Conservation (phyloP, 306 rosid genomes). For the Hippophae tibetana region DNA sequence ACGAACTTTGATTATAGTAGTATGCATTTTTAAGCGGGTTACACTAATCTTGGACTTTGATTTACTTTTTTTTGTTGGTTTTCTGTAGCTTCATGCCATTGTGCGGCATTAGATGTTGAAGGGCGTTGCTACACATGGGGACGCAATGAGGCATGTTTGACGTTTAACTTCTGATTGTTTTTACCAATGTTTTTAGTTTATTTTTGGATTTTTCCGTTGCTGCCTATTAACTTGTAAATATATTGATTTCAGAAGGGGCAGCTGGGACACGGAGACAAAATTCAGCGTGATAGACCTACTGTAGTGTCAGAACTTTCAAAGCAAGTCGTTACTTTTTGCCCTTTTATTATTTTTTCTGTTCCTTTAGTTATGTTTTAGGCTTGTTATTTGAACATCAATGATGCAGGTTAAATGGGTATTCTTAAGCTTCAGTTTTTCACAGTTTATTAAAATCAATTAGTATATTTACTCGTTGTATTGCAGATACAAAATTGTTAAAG, state of each 20-base stretch:
- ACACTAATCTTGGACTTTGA: background rate
- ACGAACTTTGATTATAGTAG: background rate
- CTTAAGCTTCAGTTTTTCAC: background rate
- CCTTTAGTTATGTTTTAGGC: background rate
- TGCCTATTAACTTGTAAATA: constrained; percentile 13
- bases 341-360: background rate
- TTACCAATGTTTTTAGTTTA: constrained; percentile 5
- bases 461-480: constrained; percentile 3
- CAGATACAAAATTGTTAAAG: constrained; percentile 71
- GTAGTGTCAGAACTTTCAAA: constrained; percentile 87
- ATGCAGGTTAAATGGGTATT: background rate
- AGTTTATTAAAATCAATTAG: background rate
- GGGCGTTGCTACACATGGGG: constrained; percentile 99
- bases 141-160: constrained; percentile 69
- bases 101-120: constrained; percentile 88
- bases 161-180: background rate
- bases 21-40: background rate
- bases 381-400: background rate
- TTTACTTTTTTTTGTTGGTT: constrained; percentile 6
- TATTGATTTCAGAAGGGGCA: constrained; percentile 76
- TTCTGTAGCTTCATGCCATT: constrained; percentile 80
- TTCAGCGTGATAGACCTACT: constrained; percentile 96
- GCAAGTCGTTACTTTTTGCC: constrained; percentile 36
- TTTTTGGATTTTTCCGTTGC: background rate
- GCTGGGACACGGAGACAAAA: constrained; percentile 86